A percentile compares a stretch with the other conserved stretches of the same genome.
Conservation (phyloP, 2,329 filamentous ascomycete genomes). For the Neonectria hederae region DNA sequence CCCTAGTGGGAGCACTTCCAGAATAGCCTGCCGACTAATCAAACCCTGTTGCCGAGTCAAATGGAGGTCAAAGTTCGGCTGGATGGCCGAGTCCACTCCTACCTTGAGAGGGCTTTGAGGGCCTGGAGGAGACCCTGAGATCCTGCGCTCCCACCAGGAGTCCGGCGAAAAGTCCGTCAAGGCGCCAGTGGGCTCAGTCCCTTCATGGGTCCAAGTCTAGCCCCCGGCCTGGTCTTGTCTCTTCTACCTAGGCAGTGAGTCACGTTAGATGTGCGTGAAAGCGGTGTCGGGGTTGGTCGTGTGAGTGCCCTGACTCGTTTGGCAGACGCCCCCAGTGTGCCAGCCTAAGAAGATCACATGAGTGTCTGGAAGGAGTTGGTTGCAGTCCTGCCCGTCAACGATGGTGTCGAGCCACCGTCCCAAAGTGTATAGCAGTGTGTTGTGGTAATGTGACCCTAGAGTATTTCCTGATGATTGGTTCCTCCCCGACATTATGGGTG, state of each 20-base stretch:
- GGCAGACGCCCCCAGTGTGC: slow-evolving; percentile 7
- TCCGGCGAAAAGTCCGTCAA: background rate
- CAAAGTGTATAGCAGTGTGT: background rate
- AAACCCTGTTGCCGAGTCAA: slow-evolving; percentile 43
- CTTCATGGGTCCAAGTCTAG: slow-evolving; percentile 3
- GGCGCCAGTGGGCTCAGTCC: no score
- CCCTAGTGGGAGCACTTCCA: slow-evolving; percentile 32
- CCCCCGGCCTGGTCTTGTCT: background rate
- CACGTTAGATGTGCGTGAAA: slow-evolving; percentile 16
- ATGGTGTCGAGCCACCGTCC: background rate
- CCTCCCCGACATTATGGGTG: background rate
- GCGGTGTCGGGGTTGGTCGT: slow-evolving; percentile 9
- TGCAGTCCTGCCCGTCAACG: background rate
- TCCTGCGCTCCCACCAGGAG: background rate
- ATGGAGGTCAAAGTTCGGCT: slow-evolving; percentile 30
- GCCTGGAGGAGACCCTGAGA: background rate
- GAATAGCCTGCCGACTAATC: slow-evolving; percentile 34
- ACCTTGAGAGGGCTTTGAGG: slow-evolving; percentile 8
- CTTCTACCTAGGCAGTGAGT: slow-evolving; percentile 22
- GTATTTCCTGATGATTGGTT: background rate
- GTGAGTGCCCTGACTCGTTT: slow-evolving; percentile 10
- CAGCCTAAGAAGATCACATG: background rate
- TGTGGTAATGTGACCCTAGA: background rate
- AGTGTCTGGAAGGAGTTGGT: background rate
- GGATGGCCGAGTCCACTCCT: slow-evolving; percentile 30